phyloP scores from a whole-genome alignment of 306 rosid species.

The Prunus armeniaca region DNA sequence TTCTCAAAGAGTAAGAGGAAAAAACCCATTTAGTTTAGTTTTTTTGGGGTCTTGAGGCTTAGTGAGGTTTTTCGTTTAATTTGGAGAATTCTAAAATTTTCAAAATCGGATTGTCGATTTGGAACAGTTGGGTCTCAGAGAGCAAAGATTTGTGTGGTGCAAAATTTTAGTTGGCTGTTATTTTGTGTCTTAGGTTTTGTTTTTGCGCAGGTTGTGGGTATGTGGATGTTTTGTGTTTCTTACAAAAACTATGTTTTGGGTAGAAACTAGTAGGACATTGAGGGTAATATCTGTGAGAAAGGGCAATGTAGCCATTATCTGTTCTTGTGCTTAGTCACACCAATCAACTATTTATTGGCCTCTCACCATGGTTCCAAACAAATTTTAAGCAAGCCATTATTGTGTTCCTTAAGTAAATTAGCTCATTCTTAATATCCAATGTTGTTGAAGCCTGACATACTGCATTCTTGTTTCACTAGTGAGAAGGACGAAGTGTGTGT shows the following conservation, averaged over 20 bases:
- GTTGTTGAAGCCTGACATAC: neutral
- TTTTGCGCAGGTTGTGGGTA: neutral
- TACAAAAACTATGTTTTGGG: neutral
- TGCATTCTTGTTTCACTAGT: neutral
- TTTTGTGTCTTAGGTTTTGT: neutral
- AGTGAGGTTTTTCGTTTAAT: neutral
- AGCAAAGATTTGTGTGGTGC: neutral
- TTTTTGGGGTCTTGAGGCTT: neutral
- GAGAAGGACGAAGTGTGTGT: conserved; percentile 6
- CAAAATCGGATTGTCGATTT: neutral
- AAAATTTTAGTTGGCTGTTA: neutral
- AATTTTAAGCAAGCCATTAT: neutral
- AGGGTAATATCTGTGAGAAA: neutral
- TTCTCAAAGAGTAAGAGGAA: neutral
- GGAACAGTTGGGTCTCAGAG: neutral
- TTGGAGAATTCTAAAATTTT: neutral
- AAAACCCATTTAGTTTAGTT: neutral
- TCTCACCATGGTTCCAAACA: neutral
- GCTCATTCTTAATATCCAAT: neutral
- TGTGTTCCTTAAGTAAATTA: neutral
- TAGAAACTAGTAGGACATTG: neutral
- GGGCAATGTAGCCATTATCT: neutral
- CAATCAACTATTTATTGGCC: neutral
- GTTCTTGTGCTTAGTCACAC: neutral
- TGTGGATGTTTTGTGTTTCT: neutral